Evolutionary conservation across 2,329 filamentous ascomycete genomes (phyloP).

Genomic region (Lachnellula hyalina): DNA sequence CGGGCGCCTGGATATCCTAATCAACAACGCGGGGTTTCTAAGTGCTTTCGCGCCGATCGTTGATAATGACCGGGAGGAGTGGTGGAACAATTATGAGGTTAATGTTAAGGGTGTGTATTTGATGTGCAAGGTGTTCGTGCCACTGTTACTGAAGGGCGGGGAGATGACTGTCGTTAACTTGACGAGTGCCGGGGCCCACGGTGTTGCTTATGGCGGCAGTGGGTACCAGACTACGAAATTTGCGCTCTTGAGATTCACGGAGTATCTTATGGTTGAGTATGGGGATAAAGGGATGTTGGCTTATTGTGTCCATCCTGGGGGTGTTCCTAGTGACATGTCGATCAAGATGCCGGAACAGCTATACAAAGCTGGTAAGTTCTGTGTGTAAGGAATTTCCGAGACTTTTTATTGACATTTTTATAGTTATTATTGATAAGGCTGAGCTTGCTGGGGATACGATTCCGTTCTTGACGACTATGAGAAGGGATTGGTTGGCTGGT

Average conservation of each 20-base stretch:
- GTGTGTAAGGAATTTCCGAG: neutral
- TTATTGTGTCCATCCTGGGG: conserved; percentile 38
- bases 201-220: conserved; percentile 34
- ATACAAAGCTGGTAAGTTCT: conserved; percentile 18
- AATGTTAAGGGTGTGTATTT: conserved; percentile 20
- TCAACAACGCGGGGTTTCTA: conserved; percentile 24
- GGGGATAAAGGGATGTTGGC: conserved; percentile 37
- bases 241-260: conserved; percentile 44
- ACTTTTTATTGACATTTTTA: conserved; percentile 1
- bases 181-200: conserved; percentile 38
- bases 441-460: conserved; percentile 40
- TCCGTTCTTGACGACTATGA: conserved; percentile 37
- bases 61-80: conserved; percentile 14
- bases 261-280: conserved; percentile 44
- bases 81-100: conserved; percentile 21
- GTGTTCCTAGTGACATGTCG: conserved; percentile 35
- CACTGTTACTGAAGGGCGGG: conserved; percentile 22
- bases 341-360: conserved; percentile 29
- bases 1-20: conserved; percentile 22
- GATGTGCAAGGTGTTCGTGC: conserved; percentile 15
- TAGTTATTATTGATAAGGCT: conserved; percentile 33
- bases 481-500: conserved; percentile 42
- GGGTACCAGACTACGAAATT: conserved; percentile 46
- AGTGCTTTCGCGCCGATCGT: conserved; percentile 8
- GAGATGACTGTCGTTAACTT: conserved; percentile 45